A percentile compares a stretch with the other conserved stretches of the same genome.
Conservation (phyloP, 129 eudicot genomes). For the Artemisia argyi region DNA sequence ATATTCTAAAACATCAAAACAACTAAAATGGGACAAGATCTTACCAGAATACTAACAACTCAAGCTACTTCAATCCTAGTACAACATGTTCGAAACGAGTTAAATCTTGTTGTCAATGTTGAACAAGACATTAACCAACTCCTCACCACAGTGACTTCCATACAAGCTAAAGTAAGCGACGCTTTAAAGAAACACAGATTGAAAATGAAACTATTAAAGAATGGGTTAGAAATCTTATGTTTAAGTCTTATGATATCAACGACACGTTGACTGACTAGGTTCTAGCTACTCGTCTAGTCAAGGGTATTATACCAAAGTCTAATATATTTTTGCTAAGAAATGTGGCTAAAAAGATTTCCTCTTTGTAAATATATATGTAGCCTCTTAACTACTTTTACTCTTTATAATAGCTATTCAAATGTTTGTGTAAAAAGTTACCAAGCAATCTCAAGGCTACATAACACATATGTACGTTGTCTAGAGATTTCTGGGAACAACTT, state of each 20-base stretch:
- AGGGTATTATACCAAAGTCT: slow-evolving; percentile 14
- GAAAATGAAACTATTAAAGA: background rate
- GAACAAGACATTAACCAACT: background rate
- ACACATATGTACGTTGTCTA: no score
- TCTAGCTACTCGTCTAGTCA: slow-evolving; percentile 5
- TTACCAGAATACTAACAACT: background rate
- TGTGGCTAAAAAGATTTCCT: no score
- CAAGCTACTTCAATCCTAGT: background rate
- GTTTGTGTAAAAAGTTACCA: no score
- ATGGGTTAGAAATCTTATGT: background rate
- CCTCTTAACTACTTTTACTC: no score
- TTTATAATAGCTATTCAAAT: no score
- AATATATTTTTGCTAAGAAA: background rate
- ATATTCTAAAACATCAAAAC: no score
- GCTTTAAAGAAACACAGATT: background rate
- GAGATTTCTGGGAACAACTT: no score
- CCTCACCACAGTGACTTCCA: slow-evolving; percentile 1
- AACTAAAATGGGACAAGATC: slow-evolving; percentile 8
- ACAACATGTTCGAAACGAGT: slow-evolving; percentile 8
- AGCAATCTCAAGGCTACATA: no score
- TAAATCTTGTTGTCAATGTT: background rate
- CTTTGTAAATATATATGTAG: no score
- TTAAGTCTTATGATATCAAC: slow-evolving; percentile 9
- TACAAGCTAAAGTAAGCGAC: background rate
- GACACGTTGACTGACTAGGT: slow-evolving; percentile 4